Evolutionary conservation across 495 filamentous ascomycete species (phyloP).

Genomic region (Ramalina peruviana): DNA sequence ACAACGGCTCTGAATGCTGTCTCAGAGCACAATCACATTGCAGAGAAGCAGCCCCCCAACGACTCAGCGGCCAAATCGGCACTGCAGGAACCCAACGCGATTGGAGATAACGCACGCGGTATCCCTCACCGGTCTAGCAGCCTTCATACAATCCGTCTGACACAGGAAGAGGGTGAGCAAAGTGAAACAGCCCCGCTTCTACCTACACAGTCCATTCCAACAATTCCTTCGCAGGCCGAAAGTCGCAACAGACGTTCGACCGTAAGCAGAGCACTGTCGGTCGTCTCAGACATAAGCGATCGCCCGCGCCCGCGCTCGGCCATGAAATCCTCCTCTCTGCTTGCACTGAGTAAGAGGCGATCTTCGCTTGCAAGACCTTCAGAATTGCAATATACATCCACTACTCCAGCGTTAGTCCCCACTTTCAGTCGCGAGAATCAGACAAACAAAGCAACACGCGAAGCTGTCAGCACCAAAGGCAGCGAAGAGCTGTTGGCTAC

Average conservation of each 20-base stretch:
- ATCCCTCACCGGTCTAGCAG: slow-evolving; percentile 1
- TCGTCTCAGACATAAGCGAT: slow-evolving; percentile 9
- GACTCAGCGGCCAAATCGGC: neutral
- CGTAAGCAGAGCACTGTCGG: slow-evolving; percentile 9
- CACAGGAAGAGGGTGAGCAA: neutral
- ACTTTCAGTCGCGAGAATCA: neutral
- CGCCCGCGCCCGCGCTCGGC: slow-evolving; percentile 5
- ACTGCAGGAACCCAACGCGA: neutral
- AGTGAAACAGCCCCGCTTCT: slow-evolving; percentile 4
- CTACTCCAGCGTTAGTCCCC: neutral
- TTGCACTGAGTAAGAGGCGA: neutral
- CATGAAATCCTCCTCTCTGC: slow-evolving; percentile 1
- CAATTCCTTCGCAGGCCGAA: neutral
- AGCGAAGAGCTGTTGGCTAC: neutral
- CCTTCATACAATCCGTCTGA: slow-evolving; percentile 1
- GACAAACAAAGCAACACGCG: neutral
- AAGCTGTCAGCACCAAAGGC: neutral
- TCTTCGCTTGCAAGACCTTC: slow-evolving; percentile 2
- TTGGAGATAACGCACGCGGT: neutral
- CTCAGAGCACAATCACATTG: neutral
- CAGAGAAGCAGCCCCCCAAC: neutral
- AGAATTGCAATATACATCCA: slow-evolving; percentile 4
- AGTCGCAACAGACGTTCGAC: neutral
- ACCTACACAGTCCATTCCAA: neutral
- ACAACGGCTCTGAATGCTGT: neutral